A percentile compares a stretch with the other conserved stretches of the same genome.
Evolutionary conservation across 345 rosid species (phyloP).

Genomic region (Xanthoceras sorbifolium): DNA sequence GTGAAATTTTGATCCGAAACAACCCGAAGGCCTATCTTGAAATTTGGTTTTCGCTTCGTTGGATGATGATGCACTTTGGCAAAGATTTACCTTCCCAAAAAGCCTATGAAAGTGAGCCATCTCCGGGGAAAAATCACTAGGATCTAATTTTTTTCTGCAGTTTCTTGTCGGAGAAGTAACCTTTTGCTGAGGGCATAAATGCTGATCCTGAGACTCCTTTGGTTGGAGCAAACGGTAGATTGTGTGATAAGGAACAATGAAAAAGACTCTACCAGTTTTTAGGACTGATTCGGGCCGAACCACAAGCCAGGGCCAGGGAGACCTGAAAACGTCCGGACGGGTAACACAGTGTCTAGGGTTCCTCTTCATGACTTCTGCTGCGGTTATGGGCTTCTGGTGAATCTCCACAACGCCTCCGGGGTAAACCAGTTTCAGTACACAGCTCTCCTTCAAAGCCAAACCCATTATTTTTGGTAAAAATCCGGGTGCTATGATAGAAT

Average conservation of each 20-base stretch:
- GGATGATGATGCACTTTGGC: not conserved
- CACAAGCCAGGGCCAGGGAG: slow-evolving; percentile 52
- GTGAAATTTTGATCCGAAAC: not conserved
- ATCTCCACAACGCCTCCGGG: slow-evolving; percentile 38
- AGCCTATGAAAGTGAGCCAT: not conserved
- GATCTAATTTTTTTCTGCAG: not conserved
- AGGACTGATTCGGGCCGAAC: slow-evolving; percentile 39
- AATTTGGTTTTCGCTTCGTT: not conserved
- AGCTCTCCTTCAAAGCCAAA: slow-evolving; percentile 2
- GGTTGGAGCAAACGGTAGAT: slow-evolving; percentile 26
- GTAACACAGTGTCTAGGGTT: slow-evolving; percentile 52
- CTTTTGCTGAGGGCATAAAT: not conserved
- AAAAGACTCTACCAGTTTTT: slow-evolving; percentile 42
- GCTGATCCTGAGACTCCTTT: not conserved
- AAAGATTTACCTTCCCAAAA: not conserved
- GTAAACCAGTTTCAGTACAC: slow-evolving; percentile 44
- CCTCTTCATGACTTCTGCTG: slow-evolving; percentile 43
- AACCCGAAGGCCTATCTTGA: not conserved
- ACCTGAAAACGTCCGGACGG: slow-evolving; percentile 45
- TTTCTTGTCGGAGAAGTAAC: not conserved
- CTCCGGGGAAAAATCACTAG: slow-evolving; percentile 4
- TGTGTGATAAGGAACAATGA: slow-evolving; percentile 42
- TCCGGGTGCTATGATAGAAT: too few relatives aligned
- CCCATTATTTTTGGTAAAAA: slow-evolving; percentile 22
- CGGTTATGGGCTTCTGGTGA: slow-evolving; percentile 31